Evolutionary conservation across 495 filamentous ascomycete species (phyloP).

Genomic region (Cercophora newfieldiana): DNA sequence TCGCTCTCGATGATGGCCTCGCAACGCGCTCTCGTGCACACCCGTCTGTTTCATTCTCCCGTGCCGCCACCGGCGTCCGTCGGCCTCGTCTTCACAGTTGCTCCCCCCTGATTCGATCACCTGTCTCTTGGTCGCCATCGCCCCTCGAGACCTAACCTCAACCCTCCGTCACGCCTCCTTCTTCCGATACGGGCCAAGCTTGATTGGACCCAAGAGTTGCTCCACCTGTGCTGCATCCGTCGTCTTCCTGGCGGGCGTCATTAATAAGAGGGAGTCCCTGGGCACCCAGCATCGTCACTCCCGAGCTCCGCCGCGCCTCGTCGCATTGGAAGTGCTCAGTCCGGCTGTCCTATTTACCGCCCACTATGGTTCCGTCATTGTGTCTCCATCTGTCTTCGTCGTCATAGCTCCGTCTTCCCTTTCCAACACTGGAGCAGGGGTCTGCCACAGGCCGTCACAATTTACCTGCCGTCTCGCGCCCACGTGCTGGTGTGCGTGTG

Average conservation of each 20-base stretch:
- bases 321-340: slow-evolving; percentile 6
- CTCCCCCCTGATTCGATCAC: slow-evolving; percentile 17
- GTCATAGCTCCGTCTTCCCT: slow-evolving; percentile 12
- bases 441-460: background rate
- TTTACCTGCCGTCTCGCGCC: background rate
- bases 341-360: slow-evolving; percentile 5
- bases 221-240: slow-evolving; percentile 20
- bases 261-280: slow-evolving; percentile 17
- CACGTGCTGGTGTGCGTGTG: slow-evolving; percentile 6
- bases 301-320: slow-evolving; percentile 8
- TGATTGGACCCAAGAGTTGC: slow-evolving; percentile 21
- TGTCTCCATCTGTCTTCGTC: slow-evolving; percentile 9
- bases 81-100: background rate
- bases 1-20: slow-evolving; percentile 15
- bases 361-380: slow-evolving; percentile 28
- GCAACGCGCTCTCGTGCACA: background rate
- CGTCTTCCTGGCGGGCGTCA: slow-evolving; percentile 10
- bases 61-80: slow-evolving; percentile 3
- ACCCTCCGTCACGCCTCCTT: background rate
- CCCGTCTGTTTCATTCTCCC: background rate
- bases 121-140: slow-evolving; percentile 14
- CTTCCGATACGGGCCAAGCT: slow-evolving; percentile 3
- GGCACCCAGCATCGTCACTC: slow-evolving; percentile 12
- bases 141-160: slow-evolving; percentile 11
- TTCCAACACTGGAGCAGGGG: background rate